phyloP scores from a whole-genome alignment of 305 asterid species.

The Fraxinus xanthoxyloides region DNA sequence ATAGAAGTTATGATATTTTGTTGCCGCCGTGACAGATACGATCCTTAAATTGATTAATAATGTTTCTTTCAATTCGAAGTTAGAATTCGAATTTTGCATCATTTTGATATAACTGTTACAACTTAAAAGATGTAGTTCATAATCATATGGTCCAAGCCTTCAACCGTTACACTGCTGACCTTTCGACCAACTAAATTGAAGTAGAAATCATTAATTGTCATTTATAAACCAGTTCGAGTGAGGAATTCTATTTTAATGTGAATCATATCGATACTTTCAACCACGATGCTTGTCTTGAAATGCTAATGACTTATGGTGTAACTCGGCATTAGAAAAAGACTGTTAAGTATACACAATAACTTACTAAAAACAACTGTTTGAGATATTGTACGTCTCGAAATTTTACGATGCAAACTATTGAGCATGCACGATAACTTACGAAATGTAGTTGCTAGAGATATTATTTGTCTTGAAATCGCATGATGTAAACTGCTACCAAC shows the following conservation, averaged over 20 bases:
- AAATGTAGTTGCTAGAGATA: not conserved
- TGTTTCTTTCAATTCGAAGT: not conserved
- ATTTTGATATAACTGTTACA: not conserved
- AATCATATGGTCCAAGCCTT: not conserved
- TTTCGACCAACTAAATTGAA: not conserved
- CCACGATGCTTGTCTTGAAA: not conserved
- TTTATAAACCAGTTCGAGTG: not conserved
- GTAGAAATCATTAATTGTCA: not conserved
- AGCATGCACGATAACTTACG: not conserved
- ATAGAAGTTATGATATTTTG: not conserved
- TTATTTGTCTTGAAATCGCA: not conserved
- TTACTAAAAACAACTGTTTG: not conserved
- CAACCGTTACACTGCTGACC: not conserved
- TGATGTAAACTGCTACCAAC: not conserved
- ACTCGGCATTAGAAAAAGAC: not conserved
- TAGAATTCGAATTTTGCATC: not conserved
- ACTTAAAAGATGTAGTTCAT: not conserved
- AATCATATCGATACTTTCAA: not conserved
- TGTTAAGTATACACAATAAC: not conserved
- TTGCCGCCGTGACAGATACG: slow-evolving; percentile 16
- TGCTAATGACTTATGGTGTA: not conserved
- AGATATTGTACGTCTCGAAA: not conserved
- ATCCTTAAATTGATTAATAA: not conserved
- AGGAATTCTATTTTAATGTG: not conserved
- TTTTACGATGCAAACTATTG: too few relatives aligned